These are phyloP conservation scores for Arabidopsis lyrata DNA, from an alignment of 441 rosid species.

Conservation along the genomic window DNA sequence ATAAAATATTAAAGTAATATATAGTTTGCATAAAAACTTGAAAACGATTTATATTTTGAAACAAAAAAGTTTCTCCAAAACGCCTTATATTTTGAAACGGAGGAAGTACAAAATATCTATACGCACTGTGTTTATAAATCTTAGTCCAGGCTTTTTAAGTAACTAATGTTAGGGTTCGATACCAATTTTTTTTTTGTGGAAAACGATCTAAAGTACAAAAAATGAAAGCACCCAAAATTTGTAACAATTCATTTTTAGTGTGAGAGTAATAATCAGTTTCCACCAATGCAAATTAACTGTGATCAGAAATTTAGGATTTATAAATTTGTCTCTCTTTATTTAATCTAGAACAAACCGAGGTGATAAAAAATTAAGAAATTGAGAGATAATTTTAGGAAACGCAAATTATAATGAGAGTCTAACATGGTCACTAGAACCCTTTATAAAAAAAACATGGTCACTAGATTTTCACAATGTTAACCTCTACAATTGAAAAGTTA, in stretches of 20 bases:
- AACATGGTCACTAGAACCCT: no score
- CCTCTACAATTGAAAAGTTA: background rate
- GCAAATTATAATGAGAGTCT: background rate
- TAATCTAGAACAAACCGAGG: background rate
- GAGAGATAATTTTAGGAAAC: background rate
- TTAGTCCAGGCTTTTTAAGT: background rate
- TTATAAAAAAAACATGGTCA: background rate
- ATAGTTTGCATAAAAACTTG: no score
- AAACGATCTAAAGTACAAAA: background rate
- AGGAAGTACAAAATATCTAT: no score
- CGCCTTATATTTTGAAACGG: no score
- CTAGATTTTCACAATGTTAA: background rate
- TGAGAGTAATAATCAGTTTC: background rate
- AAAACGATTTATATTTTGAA: no score
- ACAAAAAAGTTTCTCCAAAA: no score
- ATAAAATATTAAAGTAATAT: no score
- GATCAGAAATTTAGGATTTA: background rate
- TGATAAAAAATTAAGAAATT: no score
- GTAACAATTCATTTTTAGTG: background rate
- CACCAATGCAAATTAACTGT: background rate
- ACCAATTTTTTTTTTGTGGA: no score
- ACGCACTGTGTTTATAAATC: background rate
- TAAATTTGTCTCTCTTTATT: background rate
- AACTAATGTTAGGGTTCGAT: background rate
- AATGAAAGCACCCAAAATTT: background rate